Evolutionary conservation across 169 alveolate genomes (phyloP).

Genomic region (Plasmodium knowlesi): DNA sequence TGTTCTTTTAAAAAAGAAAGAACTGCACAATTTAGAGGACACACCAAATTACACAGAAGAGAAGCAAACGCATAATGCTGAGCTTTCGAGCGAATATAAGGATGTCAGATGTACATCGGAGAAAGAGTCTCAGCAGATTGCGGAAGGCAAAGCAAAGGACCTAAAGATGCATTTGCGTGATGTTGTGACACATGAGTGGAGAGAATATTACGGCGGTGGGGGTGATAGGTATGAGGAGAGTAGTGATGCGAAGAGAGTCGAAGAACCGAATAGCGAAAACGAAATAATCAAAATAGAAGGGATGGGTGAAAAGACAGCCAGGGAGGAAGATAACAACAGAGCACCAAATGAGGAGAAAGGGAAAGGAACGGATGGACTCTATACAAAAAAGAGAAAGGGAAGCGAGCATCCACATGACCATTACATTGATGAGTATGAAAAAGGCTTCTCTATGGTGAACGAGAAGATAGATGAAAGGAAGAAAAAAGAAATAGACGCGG

Average conservation of each 20-base stretch:
- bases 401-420: not conserved
- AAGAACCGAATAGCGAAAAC: not conserved
- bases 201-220: not conserved
- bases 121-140: not conserved
- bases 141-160: not conserved
- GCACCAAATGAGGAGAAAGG: not conserved
- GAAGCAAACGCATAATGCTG: not conserved
- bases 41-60: not conserved
- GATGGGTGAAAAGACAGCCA: not conserved
- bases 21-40: not conserved
- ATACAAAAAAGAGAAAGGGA: not conserved
- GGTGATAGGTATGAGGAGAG: not conserved
- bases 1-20: not conserved
- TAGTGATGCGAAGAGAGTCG: not conserved
- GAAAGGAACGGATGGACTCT: not conserved
- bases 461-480: not conserved
- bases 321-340: not conserved
- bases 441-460: not conserved
- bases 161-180: not conserved
- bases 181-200: not conserved
- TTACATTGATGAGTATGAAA: not conserved
- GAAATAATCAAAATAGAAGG: not conserved
- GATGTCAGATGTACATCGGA: conserved; percentile 14
- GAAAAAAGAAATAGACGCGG: not conserved
- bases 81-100: conserved; percentile 8